These are phyloP conservation scores for Deinandra increscens DNA, from an alignment of 129 eudicot genomes.

Conservation along the genomic window DNA sequence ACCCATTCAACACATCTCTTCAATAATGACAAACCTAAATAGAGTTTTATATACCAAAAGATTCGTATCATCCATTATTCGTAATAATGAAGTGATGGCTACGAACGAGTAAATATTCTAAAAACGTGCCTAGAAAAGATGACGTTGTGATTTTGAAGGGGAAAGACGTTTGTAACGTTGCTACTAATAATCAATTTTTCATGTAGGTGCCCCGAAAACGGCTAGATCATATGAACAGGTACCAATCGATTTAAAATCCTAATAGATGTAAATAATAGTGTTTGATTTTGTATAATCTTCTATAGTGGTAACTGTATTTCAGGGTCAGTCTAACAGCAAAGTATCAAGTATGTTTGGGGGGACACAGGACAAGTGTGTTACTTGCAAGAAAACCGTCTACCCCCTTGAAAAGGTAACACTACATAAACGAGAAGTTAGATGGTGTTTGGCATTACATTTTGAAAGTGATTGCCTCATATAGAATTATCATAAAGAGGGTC, in stretches of 20 bases:
- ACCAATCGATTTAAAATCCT: slow-evolving; percentile 5
- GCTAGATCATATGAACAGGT: slow-evolving; percentile 62
- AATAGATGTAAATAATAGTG: not conserved
- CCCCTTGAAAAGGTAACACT: slow-evolving; percentile 63
- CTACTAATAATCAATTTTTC: not conserved
- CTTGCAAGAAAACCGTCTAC: slow-evolving; percentile 76
- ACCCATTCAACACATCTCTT: too few species aligned
- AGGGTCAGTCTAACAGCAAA: slow-evolving; percentile 60
- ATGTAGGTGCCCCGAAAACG: slow-evolving; percentile 57
- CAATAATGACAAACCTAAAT: too few species aligned
- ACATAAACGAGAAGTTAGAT: not conserved
- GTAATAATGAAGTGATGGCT: too few species aligned
- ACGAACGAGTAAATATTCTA: too few species aligned
- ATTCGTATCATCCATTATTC: too few species aligned
- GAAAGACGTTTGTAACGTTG: too few species aligned
- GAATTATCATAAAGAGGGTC: too few species aligned
- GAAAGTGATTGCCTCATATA: too few species aligned
- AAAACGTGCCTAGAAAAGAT: too few species aligned
- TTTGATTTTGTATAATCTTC: not conserved
- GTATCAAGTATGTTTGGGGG: slow-evolving; percentile 69
- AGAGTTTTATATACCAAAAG: too few species aligned
- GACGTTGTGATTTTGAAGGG: too few species aligned
- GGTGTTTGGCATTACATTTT: not conserved
- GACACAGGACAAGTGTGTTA: slow-evolving; percentile 66
- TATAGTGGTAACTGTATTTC: not conserved